Evolutionary conservation across 1,284 basidiomycete genomes (phyloP).

Genomic region (Ustilago cynodontis): DNA sequence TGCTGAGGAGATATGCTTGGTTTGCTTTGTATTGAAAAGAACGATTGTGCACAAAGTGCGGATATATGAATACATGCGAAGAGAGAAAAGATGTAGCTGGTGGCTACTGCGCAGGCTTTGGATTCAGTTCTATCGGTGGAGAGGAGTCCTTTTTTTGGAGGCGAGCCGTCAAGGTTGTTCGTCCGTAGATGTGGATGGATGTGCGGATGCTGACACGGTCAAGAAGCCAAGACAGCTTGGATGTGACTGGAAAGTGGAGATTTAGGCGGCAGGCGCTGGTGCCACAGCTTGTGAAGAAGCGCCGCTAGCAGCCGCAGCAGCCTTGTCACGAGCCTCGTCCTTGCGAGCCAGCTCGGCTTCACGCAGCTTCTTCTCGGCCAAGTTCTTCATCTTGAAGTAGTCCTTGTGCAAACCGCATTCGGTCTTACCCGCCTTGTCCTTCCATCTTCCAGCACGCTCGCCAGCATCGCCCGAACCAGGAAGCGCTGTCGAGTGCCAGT

Average conservation of each 20-base stretch:
- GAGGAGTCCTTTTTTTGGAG: slow-evolving; percentile 8
- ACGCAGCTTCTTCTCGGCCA: slow-evolving; percentile 64
- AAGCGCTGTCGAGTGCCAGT: slow-evolving; percentile 91
- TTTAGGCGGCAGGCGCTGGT: slow-evolving; percentile 2
- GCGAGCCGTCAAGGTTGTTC: neutral
- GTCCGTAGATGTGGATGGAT: neutral
- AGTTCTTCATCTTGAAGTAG: slow-evolving; percentile 67
- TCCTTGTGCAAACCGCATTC: slow-evolving; percentile 89
- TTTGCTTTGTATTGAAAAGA: slow-evolving; percentile 11
- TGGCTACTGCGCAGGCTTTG: neutral
- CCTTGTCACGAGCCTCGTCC: slow-evolving; percentile 53
- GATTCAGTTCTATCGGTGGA: neutral
- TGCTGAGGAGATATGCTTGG: neutral
- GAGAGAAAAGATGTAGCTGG: neutral
- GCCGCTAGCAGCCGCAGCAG: slow-evolving; percentile 7
- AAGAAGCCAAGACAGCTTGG: neutral
- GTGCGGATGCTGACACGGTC: neutral
- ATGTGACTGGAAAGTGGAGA: neutral
- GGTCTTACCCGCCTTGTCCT: slow-evolving; percentile 84
- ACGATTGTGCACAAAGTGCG: slow-evolving; percentile 13
- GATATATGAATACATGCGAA: slow-evolving; percentile 40
- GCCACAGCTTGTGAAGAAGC: neutral
- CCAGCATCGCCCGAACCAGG: slow-evolving; percentile 73
- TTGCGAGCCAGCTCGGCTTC: slow-evolving; percentile 63
- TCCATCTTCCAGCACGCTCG: slow-evolving; percentile 93